Percentiles rank a stretch among this genome's conserved stretches.
These are phyloP conservation scores for Angophora floribunda DNA, from an alignment of 345 rosid genomes.

Conservation along the genomic window DNA sequence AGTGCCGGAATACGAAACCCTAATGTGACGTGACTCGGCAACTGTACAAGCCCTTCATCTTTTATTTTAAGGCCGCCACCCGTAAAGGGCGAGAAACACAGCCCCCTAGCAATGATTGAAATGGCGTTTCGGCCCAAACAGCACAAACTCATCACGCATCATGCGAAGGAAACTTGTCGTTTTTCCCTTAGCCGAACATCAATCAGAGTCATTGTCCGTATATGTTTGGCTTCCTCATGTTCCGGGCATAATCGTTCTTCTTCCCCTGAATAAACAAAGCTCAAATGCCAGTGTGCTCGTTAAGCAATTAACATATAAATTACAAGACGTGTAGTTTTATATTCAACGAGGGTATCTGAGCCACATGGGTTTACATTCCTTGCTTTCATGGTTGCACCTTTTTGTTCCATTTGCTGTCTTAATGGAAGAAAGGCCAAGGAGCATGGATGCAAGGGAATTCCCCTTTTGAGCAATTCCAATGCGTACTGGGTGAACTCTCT, in stretches of 20 bases:
- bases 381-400: slow-evolving; percentile 14
- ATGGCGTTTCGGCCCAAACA: background rate
- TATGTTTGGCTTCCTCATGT: slow-evolving; percentile 22
- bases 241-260: slow-evolving; percentile 12
- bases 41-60: background rate
- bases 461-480: slow-evolving; percentile 25
- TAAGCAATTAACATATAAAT: background rate
- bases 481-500: background rate
- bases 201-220: slow-evolving; percentile 7
- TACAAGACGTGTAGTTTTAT: background rate
- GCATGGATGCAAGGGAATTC: slow-evolving; percentile 37
- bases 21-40: background rate
- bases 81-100: background rate
- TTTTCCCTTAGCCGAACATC: background rate
- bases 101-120: background rate
- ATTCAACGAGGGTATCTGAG: slow-evolving; percentile 13
- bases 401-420: slow-evolving; percentile 35
- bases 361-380: slow-evolving; percentile 43
- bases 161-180: background rate
- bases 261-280: background rate
- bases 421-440: slow-evolving; percentile 7
- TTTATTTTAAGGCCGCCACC: background rate
- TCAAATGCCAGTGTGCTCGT: background rate
- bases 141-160: background rate
- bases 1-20: background rate